A percentile compares a stretch with the other conserved stretches of the same genome.
phyloP scores from a whole-genome alignment of 768 basidiomycete species.

The Dendrothele bispora region DNA sequence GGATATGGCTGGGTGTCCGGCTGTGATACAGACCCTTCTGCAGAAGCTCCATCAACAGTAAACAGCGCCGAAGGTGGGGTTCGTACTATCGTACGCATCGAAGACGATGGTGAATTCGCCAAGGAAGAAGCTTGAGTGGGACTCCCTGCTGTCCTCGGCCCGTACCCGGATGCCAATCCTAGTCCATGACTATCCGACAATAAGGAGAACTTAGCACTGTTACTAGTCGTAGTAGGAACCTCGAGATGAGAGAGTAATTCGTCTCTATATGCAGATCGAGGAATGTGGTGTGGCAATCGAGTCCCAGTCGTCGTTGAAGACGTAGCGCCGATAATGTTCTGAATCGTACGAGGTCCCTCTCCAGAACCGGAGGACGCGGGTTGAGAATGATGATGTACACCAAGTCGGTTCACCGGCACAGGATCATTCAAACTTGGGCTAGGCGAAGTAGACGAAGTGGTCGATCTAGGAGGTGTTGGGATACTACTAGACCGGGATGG shows the following conservation, averaged over 20 bases:
- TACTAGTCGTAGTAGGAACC: background rate
- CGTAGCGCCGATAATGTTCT: background rate
- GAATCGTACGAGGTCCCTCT: background rate
- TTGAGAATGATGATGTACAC: background rate
- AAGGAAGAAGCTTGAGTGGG: background rate
- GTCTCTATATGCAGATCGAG: background rate
- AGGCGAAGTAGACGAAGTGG: background rate
- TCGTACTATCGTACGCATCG: no score
- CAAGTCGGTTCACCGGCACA: background rate
- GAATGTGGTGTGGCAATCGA: background rate
- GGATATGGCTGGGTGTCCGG: no score
- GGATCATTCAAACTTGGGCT: background rate
- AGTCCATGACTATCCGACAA: no score
- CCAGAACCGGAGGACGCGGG: background rate
- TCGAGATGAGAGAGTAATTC: slow-evolving; percentile 2
- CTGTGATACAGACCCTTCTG: no score
- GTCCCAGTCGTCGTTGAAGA: background rate
- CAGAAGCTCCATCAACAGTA: no score
- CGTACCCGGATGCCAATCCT: background rate
- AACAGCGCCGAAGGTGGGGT: no score
- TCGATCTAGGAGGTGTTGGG: slow-evolving; percentile 1
- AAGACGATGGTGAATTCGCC: background rate
- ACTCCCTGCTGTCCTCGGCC: no score
- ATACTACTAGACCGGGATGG: no score
- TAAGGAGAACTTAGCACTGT: no score